phyloP scores from a whole-genome alignment of 257 asterid genomes.

The Rhazya stricta region DNA sequence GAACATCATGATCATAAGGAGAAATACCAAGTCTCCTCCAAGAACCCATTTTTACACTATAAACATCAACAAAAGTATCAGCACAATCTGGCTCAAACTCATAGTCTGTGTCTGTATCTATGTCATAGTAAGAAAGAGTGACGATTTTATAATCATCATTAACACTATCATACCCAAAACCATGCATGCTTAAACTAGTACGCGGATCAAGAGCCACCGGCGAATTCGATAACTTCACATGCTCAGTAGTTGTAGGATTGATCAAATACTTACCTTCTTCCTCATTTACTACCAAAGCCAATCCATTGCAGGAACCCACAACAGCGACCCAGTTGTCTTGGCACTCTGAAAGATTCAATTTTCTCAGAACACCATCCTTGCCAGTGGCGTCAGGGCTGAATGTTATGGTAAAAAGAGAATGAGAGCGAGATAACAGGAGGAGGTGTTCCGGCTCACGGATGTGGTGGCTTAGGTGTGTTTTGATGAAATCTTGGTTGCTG shows the following conservation, averaged over 20 bases:
- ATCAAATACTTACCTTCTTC: conserved; percentile 15
- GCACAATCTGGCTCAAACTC: conserved; percentile 22
- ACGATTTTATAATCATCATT: conserved; percentile 44
- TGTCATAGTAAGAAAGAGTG: conserved; percentile 28
- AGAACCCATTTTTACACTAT: conserved; percentile 25
- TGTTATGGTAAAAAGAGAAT: conserved; percentile 11
- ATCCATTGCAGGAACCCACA: conserved; percentile 33
- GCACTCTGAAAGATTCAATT: no score
- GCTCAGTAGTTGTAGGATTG: conserved; percentile 33
- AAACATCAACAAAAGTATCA: conserved; percentile 39
- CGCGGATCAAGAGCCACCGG: conserved; percentile 16
- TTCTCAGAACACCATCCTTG: no score
- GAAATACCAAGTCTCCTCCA: conserved; percentile 37
- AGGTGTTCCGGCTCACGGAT: conserved; percentile 9
- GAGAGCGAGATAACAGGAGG: conserved; percentile 14
- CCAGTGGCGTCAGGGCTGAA: background rate
- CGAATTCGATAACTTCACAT: conserved; percentile 12
- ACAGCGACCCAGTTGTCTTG: conserved; percentile 8
- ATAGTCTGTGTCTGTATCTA: conserved; percentile 17
- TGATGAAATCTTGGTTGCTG: conserved; percentile 23
- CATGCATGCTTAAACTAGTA: conserved; percentile 26
- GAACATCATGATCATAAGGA: conserved; percentile 38
- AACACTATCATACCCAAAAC: conserved; percentile 36
- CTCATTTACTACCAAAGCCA: conserved; percentile 19
- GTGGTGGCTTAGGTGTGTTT: conserved; percentile 20